Percentiles rank a stretch among this genome's conserved stretches.
phyloP scores from a whole-genome alignment of 306 rosid species.

The Corylus avellana region DNA sequence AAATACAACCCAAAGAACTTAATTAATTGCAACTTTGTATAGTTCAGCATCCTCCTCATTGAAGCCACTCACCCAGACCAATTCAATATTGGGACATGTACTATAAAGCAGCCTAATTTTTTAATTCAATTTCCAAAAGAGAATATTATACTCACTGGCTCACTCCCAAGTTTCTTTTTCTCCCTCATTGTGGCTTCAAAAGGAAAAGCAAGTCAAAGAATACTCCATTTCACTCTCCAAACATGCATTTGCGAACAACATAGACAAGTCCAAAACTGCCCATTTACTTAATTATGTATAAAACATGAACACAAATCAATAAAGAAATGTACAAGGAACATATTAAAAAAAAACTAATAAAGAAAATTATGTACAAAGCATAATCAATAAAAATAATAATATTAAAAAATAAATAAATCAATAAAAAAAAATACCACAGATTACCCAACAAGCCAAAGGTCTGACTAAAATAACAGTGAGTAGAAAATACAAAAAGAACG shows the following conservation, averaged over 20 bases:
- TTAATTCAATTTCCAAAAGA: no score
- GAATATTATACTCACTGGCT: background rate
- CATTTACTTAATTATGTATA: background rate
- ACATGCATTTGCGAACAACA: background rate
- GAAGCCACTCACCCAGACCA: background rate
- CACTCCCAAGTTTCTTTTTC: background rate
- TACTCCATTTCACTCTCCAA: background rate
- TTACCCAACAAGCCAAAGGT: background rate
- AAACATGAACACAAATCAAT: background rate
- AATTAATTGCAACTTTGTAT: background rate
- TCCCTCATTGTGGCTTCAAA: background rate
- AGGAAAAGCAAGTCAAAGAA: background rate
- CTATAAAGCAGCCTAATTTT: background rate
- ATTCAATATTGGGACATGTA: background rate
- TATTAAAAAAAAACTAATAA: background rate
- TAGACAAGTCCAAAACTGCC: background rate
- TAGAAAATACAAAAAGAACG: background rate
- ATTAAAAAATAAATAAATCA: no score
- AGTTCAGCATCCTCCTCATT: background rate
- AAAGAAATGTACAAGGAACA: background rate
- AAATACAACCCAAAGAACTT: background rate
- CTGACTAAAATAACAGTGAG: background rate
- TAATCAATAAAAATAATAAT: background rate
- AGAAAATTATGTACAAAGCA: background rate
- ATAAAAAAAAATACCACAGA: background rate